A percentile compares a stretch with the other conserved stretches of the same genome.
Conservation (phyloP, 73 alveolate genomes). For the Paramecium sonneborni region DNA sequence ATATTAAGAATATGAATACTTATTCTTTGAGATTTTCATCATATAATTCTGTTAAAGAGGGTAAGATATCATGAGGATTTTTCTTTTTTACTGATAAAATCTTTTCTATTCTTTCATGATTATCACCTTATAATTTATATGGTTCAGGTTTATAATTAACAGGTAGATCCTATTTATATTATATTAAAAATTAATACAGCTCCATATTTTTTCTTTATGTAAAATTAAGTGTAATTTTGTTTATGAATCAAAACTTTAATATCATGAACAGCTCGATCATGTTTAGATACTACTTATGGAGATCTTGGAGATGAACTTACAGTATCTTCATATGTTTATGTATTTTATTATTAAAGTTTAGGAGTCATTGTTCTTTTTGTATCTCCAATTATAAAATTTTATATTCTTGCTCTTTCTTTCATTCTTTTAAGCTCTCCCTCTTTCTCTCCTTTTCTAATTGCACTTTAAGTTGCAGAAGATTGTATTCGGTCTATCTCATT, state of each 20-base stretch:
- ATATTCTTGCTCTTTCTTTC: conserved; percentile 78
- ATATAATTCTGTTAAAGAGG: conserved; percentile 63
- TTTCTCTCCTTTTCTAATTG: conserved; percentile 73
- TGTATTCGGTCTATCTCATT: conserved; percentile 90
- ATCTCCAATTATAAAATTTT: conserved; percentile 68
- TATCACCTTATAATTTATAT: conserved; percentile 53
- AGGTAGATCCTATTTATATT: conserved; percentile 57
- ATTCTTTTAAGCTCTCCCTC: conserved; percentile 77
- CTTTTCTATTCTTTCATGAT: conserved; percentile 67
- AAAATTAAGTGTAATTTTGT: conserved; percentile 50
- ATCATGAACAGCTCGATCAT: conserved; percentile 29
- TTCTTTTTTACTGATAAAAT: conserved; percentile 63
- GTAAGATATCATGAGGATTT: conserved; percentile 56
- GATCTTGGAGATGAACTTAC: conserved; percentile 55
- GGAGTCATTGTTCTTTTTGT: conserved; percentile 61
- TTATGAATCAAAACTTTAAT: conserved; percentile 22
- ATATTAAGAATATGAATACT: neutral
- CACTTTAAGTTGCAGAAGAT: conserved; percentile 70
- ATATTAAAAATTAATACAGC: neutral
- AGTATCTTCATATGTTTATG: conserved; percentile 72
- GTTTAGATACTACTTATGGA: neutral
- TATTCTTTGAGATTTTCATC: conserved; percentile 38
- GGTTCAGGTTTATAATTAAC: conserved; percentile 74
- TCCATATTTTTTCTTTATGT: conserved; percentile 68
- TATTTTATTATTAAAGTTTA: neutral